Base-by-base conservation (phyloP, 768 basidiomycete genomes). In the Lepiota brunneoincarnata region DNA sequence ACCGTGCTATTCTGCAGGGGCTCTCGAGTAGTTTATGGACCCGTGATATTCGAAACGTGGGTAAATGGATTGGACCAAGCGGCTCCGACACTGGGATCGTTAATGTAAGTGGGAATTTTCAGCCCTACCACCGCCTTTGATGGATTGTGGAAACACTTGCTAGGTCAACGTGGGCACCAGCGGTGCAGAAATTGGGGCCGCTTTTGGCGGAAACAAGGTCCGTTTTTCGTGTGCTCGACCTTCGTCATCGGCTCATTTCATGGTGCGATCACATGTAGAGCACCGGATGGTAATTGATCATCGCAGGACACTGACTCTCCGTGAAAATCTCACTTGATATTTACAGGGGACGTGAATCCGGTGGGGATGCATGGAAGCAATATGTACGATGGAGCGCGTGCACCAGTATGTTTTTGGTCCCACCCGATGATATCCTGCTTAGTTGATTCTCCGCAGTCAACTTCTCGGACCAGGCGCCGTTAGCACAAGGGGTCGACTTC, bases 291-390 rank as follows among this genome's bases (percentile, higher is more conserved):
- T 87, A 69, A 70, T 82, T 75, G 4, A 36, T 35, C 24, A 42
- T 26, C 38, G 38, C 14, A 12, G 9, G 24, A 47, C 49, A 6
- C 10, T 26, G 11, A 21, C 36, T 41, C 46, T 36, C n/a, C n/a
- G 35, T 56, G 37, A 34, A 37, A 34, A 62, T 56, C 54, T 49
- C 42, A 63, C 59, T 60, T n/a, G 60, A 52, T 28, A 56, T 59
- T 59, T 64, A 34, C 59, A 89, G 89, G 93, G 96, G 96, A 17
- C 84, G 96, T 45, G 96, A 98, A 74, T 93, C 91, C 6, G 96
- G 96, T 36, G 95, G 95, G 49, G 96, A 98, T 69, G 89, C 95
- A n/a, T 98, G 96, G 96, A 94, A 95, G 69, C 91, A 96, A 69
- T 94, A 94, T 61, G 89, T 94, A 37, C 83, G 92, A 48, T 95